Conservation (phyloP, 495 filamentous ascomycete genomes). For the Letharia columbiana region DNA sequence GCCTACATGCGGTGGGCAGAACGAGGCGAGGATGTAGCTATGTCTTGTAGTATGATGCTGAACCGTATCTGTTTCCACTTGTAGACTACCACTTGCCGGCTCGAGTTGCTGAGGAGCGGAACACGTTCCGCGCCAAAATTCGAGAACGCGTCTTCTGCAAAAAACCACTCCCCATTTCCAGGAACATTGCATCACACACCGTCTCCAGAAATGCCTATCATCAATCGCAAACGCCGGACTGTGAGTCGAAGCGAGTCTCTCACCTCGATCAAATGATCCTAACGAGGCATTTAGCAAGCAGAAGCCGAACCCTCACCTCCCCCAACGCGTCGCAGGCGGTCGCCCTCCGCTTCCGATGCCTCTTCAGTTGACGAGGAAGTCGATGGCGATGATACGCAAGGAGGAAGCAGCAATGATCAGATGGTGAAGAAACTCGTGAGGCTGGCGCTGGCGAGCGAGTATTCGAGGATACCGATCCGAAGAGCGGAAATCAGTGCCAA, state of each 20-base stretch:
- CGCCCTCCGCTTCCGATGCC: slow-evolving; percentile 19
- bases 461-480: slow-evolving; percentile 66
- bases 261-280: neutral
- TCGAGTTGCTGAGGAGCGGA: neutral
- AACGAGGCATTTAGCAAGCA: slow-evolving; percentile 20
- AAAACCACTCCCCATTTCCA: neutral
- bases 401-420: slow-evolving; percentile 20
- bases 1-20: no score
- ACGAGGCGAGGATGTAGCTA: no score
- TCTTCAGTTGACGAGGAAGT: slow-evolving; percentile 20
- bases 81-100: no score
- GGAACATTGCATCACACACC: neutral
- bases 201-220: slow-evolving; percentile 12
- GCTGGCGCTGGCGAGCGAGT: slow-evolving; percentile 83
- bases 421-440: slow-evolving; percentile 77
- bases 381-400: slow-evolving; percentile 19
- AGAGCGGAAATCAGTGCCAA: slow-evolving; percentile 71
- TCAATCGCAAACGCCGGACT: slow-evolving; percentile 23
- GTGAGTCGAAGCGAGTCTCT: slow-evolving; percentile 1
- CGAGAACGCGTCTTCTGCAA: neutral
- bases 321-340: slow-evolving; percentile 24
- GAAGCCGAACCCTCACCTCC: slow-evolving; percentile 22
- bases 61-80: no score
- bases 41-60: no score
- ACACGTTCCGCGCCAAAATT: neutral